A percentile compares a stretch with the other conserved stretches of the same genome.
phyloP scores from a whole-genome alignment of 2,329 filamentous ascomycete species.

The Fusarium anguioides region DNA sequence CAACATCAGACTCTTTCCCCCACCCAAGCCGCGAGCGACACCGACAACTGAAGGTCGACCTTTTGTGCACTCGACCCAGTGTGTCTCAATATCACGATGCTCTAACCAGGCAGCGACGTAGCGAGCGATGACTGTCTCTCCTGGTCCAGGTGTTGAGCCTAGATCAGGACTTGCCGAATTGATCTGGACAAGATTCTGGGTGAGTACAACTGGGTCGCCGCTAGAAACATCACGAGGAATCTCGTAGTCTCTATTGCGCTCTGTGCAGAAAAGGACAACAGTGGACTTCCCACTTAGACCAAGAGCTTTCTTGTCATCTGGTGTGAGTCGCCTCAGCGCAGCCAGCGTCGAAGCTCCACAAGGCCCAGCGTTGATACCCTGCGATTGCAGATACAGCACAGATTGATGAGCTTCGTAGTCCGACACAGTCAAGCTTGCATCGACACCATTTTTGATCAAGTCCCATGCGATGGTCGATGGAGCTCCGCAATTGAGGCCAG shows the following conservation, averaged over 20 bases:
- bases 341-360: slow-evolving; percentile 71
- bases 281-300: slow-evolving; percentile 61
- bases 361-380: slow-evolving; percentile 65
- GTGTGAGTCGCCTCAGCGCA: slow-evolving; percentile 63
- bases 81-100: slow-evolving; percentile 61
- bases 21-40: slow-evolving; percentile 58
- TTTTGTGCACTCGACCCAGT: slow-evolving; percentile 59
- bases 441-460: slow-evolving; percentile 65
- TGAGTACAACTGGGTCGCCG: slow-evolving; percentile 56
- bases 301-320: slow-evolving; percentile 49
- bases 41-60: slow-evolving; percentile 64
- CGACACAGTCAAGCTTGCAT: slow-evolving; percentile 69
- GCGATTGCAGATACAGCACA: slow-evolving; percentile 61
- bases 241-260: slow-evolving; percentile 64
- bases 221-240: slow-evolving; percentile 55
- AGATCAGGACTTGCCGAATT: slow-evolving; percentile 61
- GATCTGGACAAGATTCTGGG: slow-evolving; percentile 59
- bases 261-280: slow-evolving; percentile 73
- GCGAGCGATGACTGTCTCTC: slow-evolving; percentile 58
- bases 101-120: slow-evolving; percentile 63
- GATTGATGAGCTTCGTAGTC: slow-evolving; percentile 72
- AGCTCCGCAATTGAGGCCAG: slow-evolving; percentile 78
- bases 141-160: slow-evolving; percentile 55
- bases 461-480: slow-evolving; percentile 75
- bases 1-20: slow-evolving; percentile 61